Evolutionary conservation across 2,329 filamentous ascomycete species (phyloP).

Genomic region (Cordyceps tenuipes): DNA sequence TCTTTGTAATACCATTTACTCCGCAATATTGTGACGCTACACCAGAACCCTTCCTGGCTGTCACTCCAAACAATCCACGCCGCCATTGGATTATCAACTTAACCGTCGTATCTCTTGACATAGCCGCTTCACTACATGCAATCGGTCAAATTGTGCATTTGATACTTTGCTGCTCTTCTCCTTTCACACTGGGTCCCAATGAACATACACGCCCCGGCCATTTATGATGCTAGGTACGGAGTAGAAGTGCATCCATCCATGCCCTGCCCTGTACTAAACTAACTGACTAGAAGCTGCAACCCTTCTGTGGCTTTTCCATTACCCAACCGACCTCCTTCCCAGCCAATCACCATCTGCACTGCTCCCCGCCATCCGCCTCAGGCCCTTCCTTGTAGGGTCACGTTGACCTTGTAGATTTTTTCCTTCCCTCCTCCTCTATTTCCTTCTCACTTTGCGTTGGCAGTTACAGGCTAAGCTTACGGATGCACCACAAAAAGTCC

Average conservation of each 20-base stretch:
- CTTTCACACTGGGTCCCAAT: not conserved
- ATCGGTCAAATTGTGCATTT: not conserved
- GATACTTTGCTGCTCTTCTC: not conserved
- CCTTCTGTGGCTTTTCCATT: slow-evolving; percentile 1
- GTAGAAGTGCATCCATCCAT: not conserved
- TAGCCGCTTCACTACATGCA: not conserved
- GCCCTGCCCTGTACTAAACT: not conserved
- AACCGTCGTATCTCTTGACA: not conserved
- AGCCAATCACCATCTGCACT: slow-evolving; percentile 4
- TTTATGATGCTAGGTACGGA: no score
- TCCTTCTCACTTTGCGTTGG: no score
- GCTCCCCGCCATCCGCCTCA: not conserved
- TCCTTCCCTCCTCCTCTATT: not conserved
- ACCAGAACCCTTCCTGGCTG: not conserved
- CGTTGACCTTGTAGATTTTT: slow-evolving; percentile 6
- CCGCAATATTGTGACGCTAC: not conserved
- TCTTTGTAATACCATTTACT: not conserved
- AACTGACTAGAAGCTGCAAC: not conserved
- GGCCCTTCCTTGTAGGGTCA: slow-evolving; percentile 3
- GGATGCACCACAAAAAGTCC: no score
- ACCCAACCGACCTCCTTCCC: slow-evolving; percentile 2
- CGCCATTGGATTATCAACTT: not conserved
- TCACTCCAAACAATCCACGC: not conserved
- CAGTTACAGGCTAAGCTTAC: no score
- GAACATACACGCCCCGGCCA: not conserved